These are phyloP conservation scores for Purpureocillium takamizusanense DNA, from an alignment of 2,329 filamentous ascomycete species.

Conservation along the genomic window DNA sequence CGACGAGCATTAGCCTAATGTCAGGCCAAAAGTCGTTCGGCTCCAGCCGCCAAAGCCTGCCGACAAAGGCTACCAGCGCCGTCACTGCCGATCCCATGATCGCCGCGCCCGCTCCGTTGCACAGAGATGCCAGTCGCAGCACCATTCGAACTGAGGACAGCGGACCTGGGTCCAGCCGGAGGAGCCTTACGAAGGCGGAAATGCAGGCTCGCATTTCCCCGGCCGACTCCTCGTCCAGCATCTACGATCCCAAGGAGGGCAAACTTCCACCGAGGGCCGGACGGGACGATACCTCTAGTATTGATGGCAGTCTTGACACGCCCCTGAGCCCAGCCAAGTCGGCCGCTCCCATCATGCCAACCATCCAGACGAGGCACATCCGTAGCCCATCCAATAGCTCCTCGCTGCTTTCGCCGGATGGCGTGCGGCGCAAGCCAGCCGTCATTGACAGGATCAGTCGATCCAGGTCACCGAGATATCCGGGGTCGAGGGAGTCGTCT, in stretches of 20 bases:
- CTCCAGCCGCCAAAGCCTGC: slow-evolving; percentile 28
- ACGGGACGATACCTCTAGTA: slow-evolving; percentile 34
- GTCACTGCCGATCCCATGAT: slow-evolving; percentile 34
- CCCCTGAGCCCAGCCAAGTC: slow-evolving; percentile 34
- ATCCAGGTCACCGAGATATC: slow-evolving; percentile 30
- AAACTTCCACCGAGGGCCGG: slow-evolving; percentile 22
- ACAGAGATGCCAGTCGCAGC: slow-evolving; percentile 36
- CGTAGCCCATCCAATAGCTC: slow-evolving; percentile 24
- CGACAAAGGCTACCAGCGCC: slow-evolving; percentile 33
- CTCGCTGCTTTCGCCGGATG: slow-evolving; percentile 26
- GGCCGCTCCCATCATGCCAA: slow-evolving; percentile 18
- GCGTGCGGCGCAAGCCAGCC: slow-evolving; percentile 34
- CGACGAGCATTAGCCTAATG: slow-evolving; percentile 38
- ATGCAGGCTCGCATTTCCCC: slow-evolving; percentile 24
- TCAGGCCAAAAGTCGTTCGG: slow-evolving; percentile 32
- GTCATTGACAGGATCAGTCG: slow-evolving; percentile 48
- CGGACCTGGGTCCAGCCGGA: slow-evolving; percentile 25
- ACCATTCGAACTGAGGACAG: slow-evolving; percentile 33
- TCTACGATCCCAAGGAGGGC: slow-evolving; percentile 29
- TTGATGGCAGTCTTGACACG: slow-evolving; percentile 35
- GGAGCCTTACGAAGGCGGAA: slow-evolving; percentile 35
- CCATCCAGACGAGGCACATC: slow-evolving; percentile 25
- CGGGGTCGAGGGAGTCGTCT: slow-evolving; percentile 49
- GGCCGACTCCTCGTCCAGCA: slow-evolving; percentile 23
- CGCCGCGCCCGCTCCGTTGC: slow-evolving; percentile 40